These are phyloP conservation scores for Bryopsis sp. DNA, from an alignment of 139 green algal species.

Conservation along the genomic window DNA sequence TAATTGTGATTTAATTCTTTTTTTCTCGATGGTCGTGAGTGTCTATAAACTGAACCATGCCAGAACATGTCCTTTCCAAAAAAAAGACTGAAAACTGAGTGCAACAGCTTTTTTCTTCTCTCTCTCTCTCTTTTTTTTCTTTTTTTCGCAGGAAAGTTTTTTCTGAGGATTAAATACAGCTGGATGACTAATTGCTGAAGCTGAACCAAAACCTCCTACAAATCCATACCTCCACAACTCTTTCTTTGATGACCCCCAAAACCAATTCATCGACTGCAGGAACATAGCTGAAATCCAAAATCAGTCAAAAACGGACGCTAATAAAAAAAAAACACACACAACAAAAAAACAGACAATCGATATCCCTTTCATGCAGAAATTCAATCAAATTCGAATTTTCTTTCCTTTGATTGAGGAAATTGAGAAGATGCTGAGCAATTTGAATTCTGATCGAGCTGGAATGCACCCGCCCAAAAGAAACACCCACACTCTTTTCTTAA, in stretches of 20 bases:
- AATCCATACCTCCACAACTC: conserved; percentile 47
- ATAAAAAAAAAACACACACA: too few species aligned
- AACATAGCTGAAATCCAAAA: conserved; percentile 55
- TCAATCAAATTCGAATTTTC: too few species aligned
- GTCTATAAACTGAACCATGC: not conserved
- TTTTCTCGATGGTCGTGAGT: not conserved
- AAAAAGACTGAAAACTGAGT: not conserved
- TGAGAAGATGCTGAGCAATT: not conserved
- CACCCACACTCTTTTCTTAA: too few species aligned
- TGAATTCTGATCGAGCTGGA: not conserved
- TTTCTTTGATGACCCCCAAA: conserved; percentile 57
- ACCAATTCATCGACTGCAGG: conserved; percentile 58
- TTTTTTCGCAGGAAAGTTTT: not conserved
- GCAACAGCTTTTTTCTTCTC: too few species aligned
- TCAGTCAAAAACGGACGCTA: too few species aligned
- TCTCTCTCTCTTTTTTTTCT: too few species aligned
- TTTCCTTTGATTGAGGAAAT: too few species aligned
- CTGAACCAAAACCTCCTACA: not conserved
- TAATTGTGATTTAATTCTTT: not conserved
- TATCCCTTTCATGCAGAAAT: too few species aligned
- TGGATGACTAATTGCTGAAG: not conserved
- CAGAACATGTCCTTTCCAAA: not conserved
- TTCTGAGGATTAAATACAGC: not conserved
- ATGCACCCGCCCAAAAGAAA: too few species aligned
- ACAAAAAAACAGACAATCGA: too few species aligned